Conservation (phyloP, 306 rosid genomes). For the Glycine tomentella region DNA sequence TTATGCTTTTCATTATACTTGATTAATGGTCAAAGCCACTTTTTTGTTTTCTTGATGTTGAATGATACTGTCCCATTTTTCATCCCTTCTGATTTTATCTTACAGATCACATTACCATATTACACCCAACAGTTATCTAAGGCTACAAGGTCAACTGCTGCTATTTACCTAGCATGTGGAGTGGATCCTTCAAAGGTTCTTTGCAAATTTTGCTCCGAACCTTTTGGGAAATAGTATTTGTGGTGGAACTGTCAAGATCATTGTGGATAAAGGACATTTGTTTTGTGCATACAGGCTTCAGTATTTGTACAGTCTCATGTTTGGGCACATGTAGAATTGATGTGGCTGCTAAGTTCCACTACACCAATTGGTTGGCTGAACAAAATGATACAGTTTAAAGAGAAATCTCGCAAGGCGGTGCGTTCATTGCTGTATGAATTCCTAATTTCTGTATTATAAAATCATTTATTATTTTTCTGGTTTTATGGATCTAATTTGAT, state of each 20-base stretch:
- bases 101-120: constrained; percentile 89
- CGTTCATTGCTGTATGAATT: constrained; percentile 64
- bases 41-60: constrained; percentile 39
- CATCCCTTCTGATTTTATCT: constrained; percentile 38
- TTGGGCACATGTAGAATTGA: constrained; percentile 87
- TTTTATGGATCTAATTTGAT: too few species aligned
- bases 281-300: constrained; percentile 73
- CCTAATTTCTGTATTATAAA: constrained; percentile 41
- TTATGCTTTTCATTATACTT: constrained; percentile 24
- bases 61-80: constrained; percentile 35
- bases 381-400: constrained; percentile 97
- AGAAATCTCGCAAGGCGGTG: constrained; percentile 98
- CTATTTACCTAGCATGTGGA: constrained; percentile 97
- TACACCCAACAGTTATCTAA: constrained; percentile 70
- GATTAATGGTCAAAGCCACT: constrained; percentile 18
- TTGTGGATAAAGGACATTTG: constrained; percentile 39
- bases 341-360: constrained; percentile 92
- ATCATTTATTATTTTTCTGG: too few species aligned
- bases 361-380: constrained; percentile 96
- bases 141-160: constrained; percentile 92
- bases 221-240: constrained; percentile 34
- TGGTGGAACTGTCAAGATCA: constrained; percentile 25
- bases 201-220: constrained; percentile 30
- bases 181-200: constrained; percentile 88
- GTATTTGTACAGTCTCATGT: constrained; percentile 98